A percentile compares a stretch with the other conserved stretches of the same genome.
phyloP scores from a whole-genome alignment of 495 filamentous ascomycete species.

The Podospora pseudopauciseta region DNA sequence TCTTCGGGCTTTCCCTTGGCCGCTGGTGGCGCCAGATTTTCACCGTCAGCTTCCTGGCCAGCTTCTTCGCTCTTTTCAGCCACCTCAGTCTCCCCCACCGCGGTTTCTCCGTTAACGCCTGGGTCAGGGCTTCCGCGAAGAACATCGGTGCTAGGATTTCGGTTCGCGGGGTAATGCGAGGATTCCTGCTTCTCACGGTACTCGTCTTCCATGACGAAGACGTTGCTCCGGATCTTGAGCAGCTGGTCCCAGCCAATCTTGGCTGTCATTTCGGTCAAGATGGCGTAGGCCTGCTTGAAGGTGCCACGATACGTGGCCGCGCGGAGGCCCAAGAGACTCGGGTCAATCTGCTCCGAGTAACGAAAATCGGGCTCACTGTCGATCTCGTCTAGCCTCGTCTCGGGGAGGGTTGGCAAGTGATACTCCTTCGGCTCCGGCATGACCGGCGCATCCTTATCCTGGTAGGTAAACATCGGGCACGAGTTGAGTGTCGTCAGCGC shows the following conservation, averaged over 20 bases:
- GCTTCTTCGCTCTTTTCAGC: conserved; percentile 40
- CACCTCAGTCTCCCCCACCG: conserved; percentile 43
- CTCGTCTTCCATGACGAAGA: conserved; percentile 99
- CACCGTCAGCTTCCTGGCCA: conserved; percentile 25
- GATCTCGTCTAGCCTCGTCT: conserved; percentile 93
- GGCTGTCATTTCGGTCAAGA: conserved; percentile 88
- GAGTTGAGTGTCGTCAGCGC: conserved; percentile 96
- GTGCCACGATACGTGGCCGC: conserved; percentile 89
- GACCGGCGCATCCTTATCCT: conserved; percentile 91
- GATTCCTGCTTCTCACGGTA: conserved; percentile 84
- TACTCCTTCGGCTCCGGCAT: conserved; percentile 89
- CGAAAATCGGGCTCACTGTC: conserved; percentile 80
- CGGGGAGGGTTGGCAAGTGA: conserved; percentile 77
- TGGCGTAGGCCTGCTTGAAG: conserved; percentile 88
- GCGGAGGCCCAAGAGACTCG: conserved; percentile 79
- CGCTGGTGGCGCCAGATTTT: conserved; percentile 33
- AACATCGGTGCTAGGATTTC: conserved; percentile 72
- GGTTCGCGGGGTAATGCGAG: conserved; percentile 49
- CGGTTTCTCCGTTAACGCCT: conserved; percentile 56
- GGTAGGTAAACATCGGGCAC: conserved; percentile 99
- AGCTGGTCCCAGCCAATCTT: conserved; percentile 98
- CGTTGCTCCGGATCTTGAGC: conserved; percentile 85
- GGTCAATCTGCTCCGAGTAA: conserved; percentile 79
- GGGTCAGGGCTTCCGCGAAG: conserved; percentile 64
- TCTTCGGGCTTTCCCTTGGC: conserved; percentile 43